These are phyloP conservation scores for Silene noctiflora DNA, from an alignment of 179 eudicot species.

Conservation along the genomic window DNA sequence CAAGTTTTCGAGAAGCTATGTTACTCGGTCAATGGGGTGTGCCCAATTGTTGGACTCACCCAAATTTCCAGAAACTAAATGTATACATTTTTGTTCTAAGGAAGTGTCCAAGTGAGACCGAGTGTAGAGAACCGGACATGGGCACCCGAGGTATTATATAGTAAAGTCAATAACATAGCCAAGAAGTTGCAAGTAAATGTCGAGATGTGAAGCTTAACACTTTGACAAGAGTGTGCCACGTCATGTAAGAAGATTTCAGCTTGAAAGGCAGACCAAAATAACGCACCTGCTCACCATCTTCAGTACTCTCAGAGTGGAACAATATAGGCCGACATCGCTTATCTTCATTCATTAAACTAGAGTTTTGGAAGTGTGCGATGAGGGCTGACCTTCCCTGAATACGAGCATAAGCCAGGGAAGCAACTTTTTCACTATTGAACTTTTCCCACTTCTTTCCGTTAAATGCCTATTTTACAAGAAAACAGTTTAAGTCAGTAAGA, in stretches of 20 bases:
- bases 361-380: conserved; percentile 83
- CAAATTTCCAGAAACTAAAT: too few relatives aligned
- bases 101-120: too few relatives aligned
- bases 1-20: too few relatives aligned
- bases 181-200: too few relatives aligned
- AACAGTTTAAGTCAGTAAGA: background rate
- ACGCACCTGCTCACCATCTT: conserved; percentile 66
- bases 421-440: conserved; percentile 90
- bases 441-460: conserved; percentile 96
- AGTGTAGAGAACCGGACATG: too few relatives aligned
- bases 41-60: too few relatives aligned
- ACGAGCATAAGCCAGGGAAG: conserved; percentile 86
- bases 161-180: too few relatives aligned
- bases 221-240: background rate
- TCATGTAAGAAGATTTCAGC: background rate
- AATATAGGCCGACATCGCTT: conserved; percentile 83
- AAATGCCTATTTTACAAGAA: conserved; percentile 48
- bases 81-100: too few relatives aligned
- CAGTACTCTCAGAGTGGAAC: conserved; percentile 63
- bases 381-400: conserved; percentile 86
- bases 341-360: conserved; percentile 92
- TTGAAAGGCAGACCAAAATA: background rate
- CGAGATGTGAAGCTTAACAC: background rate
- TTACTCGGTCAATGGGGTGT: too few relatives aligned
- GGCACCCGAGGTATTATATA: too few relatives aligned